These are phyloP conservation scores for Boeremia exigua DNA, from an alignment of 2,329 filamentous ascomycete genomes.

Conservation along the genomic window DNA sequence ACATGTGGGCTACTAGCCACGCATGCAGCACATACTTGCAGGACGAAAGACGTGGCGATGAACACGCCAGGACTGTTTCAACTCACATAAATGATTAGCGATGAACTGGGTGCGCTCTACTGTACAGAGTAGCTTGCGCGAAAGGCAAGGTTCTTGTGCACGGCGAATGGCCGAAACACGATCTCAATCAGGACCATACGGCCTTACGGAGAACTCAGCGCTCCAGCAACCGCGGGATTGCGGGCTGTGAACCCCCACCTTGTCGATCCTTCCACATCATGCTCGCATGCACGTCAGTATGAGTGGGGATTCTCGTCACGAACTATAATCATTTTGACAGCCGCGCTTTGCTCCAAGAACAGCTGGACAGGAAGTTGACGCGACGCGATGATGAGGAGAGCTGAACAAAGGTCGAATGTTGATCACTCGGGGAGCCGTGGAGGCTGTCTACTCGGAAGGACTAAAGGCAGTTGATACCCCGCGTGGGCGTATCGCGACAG, in stretches of 20 bases:
- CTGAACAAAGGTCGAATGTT: background rate
- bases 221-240: background rate
- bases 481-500: constrained; percentile 7
- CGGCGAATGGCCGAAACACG: background rate
- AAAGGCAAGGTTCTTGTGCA: background rate
- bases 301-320: constrained; percentile 1
- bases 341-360: background rate
- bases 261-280: constrained; percentile 1
- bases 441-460: background rate
- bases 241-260: background rate
- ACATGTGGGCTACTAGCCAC: background rate
- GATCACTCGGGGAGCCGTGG: constrained; percentile 11
- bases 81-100: no score
- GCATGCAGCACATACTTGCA: background rate
- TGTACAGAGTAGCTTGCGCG: no score
- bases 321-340: background rate
- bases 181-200: background rate
- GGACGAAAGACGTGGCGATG: background rate
- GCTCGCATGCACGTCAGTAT: constrained; percentile 8
- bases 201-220: background rate
- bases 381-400: background rate
- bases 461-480: constrained; percentile 1
- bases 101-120: no score
- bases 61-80: no score
- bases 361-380: background rate